Conservation (phyloP, 2,329 filamentous ascomycete species). For the Grosmannia clavigera region DNA sequence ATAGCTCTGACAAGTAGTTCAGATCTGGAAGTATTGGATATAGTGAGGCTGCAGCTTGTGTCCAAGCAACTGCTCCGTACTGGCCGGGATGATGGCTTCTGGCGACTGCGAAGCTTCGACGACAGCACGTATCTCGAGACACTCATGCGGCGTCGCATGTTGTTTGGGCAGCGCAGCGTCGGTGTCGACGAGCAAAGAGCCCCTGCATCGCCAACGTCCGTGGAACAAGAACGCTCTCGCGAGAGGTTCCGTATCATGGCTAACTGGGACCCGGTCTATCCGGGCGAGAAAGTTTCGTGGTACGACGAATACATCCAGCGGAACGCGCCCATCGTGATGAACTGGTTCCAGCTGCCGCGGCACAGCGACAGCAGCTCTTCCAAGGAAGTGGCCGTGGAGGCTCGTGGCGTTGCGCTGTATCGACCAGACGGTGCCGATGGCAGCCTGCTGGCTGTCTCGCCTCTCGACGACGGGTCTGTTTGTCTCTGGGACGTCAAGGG, state of each 20-base stretch:
- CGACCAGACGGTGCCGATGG: conserved; percentile 33
- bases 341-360: conserved; percentile 61
- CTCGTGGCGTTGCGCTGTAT: conserved; percentile 61
- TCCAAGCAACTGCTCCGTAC: conserved; percentile 53
- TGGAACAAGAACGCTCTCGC: conserved; percentile 13
- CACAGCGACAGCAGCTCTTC: not conserved
- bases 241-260: conserved; percentile 48
- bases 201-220: not conserved
- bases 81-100: conserved; percentile 62
- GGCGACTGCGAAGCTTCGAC: conserved; percentile 64
- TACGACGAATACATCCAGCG: conserved; percentile 83
- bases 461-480: conserved; percentile 78
- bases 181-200: conserved; percentile 12
- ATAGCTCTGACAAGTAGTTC: conserved; percentile 1
- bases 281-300: conserved; percentile 63
- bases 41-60: conserved; percentile 57
- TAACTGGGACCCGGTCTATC: conserved; percentile 74
- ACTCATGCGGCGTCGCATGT: conserved; percentile 22
- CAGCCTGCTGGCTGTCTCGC: conserved; percentile 53
- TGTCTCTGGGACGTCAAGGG: conserved; percentile 70
- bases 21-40: conserved; percentile 53
- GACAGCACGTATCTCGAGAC: conserved; percentile 52
- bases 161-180: conserved; percentile 19
- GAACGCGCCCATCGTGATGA: conserved; percentile 58
- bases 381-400: conserved; percentile 42